A percentile compares a stretch with the other conserved stretches of the same genome.
Evolutionary conservation across 192 early-diverging fungal species (phyloP).

Genomic region (Dissophora ornata): DNA sequence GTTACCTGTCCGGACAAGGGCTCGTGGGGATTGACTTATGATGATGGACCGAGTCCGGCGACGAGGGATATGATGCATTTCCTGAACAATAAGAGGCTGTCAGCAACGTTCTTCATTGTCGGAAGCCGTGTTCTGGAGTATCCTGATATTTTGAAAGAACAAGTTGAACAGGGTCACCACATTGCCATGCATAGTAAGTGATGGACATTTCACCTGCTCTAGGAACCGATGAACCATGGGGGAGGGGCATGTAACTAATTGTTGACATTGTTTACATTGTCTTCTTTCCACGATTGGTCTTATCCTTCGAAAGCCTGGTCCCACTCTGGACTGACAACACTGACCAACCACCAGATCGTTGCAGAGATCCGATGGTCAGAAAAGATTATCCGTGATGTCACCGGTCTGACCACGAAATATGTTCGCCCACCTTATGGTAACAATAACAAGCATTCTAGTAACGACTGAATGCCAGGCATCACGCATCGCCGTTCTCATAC

Average conservation of each 20-base stretch:
- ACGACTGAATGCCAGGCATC: too few relatives aligned
- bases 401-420: conserved; percentile 62
- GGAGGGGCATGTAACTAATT: too few relatives aligned
- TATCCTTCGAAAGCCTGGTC: conserved; percentile 60
- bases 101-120: conserved; percentile 60
- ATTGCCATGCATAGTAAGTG: conserved; percentile 66
- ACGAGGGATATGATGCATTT: conserved; percentile 48
- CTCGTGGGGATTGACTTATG: conserved; percentile 59
- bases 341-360: conserved; percentile 59
- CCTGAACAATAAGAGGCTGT: conserved; percentile 40
- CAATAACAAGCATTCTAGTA: neutral
- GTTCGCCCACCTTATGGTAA: conserved; percentile 71
- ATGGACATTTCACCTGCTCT: too few relatives aligned
- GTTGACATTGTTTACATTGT: too few relatives aligned
- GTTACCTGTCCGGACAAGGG: conserved; percentile 37
- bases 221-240: too few relatives aligned
- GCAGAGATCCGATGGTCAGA: conserved; percentile 68
- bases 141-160: conserved; percentile 54
- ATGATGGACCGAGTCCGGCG: conserved; percentile 57
- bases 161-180: conserved; percentile 57
- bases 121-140: conserved; percentile 57
- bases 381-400: conserved; percentile 61
- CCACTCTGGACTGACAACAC: conserved; percentile 62
- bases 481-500: too few relatives aligned
- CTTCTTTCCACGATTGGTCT: too few relatives aligned